Evolutionary conservation across 768 basidiomycete species (phyloP).

Genomic region (Lactarius tabidus): DNA sequence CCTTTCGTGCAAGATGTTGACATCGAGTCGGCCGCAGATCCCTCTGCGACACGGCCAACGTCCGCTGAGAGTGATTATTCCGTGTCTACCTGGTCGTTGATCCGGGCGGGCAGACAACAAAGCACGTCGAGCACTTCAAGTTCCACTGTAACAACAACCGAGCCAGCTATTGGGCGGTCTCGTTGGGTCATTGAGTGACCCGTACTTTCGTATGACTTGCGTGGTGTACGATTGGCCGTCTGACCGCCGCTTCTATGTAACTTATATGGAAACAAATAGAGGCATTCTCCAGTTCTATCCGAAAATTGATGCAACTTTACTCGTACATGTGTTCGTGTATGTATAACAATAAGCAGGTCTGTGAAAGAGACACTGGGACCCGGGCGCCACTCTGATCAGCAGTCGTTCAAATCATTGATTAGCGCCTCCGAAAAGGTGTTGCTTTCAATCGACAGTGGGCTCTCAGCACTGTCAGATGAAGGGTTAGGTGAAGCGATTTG

Average conservation of each 20-base stretch:
- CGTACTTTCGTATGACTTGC: background rate
- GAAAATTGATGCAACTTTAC: background rate
- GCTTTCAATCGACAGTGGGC: slow-evolving; percentile 1
- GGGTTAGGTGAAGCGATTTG: slow-evolving; percentile 47
- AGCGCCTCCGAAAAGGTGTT: background rate
- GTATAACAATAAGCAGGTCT: background rate
- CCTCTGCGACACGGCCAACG: background rate
- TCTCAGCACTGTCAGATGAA: slow-evolving; percentile 36
- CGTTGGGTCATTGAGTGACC: slow-evolving; percentile 58
- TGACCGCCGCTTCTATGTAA: background rate
- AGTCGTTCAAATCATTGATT: background rate
- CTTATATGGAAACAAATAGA: background rate
- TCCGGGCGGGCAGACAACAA: slow-evolving; percentile 38
- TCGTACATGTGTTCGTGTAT: slow-evolving; percentile 4
- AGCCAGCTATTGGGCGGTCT: slow-evolving; percentile 28
- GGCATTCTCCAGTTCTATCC: background rate
- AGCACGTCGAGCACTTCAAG: slow-evolving; percentile 37
- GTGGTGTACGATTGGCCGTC: background rate
- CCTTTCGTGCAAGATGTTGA: slow-evolving; percentile 16
- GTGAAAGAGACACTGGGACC: background rate
- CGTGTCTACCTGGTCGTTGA: slow-evolving; percentile 22
- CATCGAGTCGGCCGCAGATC: background rate
- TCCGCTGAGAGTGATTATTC: background rate
- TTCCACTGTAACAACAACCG: slow-evolving; percentile 32
- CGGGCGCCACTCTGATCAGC: no score